A percentile compares a stretch with the other conserved stretches of the same genome.
Conservation (phyloP, 805 yeast species). For the Tetrapisispora pingtungensis region DNA sequence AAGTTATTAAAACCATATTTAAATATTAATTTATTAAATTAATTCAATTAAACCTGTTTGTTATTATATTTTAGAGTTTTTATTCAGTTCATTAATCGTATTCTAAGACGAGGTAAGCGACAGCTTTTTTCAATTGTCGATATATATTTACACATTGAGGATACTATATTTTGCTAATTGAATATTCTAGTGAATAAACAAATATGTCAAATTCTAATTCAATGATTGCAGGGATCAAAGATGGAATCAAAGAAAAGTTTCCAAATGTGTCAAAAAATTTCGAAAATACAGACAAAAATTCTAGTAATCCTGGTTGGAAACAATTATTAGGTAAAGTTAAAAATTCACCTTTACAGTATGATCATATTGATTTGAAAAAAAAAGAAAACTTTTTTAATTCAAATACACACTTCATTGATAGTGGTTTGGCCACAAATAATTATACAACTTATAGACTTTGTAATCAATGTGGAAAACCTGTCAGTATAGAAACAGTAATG, state of each 20-base stretch:
- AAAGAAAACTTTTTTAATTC: conserved; percentile 17
- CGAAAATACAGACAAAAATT: conserved; percentile 1
- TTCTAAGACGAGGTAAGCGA: too few species aligned
- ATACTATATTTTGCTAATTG: too few species aligned
- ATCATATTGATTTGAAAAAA: conserved; percentile 8
- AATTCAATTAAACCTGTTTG: too few species aligned
- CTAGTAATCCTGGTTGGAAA: conserved; percentile 13
- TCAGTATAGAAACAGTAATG: conserved; percentile 17
- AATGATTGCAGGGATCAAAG: conserved; percentile 11
- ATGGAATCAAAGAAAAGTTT: conserved; percentile 8
- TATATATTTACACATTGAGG: too few species aligned
- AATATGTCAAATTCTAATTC: conserved; percentile 1
- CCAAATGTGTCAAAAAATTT: conserved; percentile 3
- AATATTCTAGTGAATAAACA: background rate
- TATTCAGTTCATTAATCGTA: too few species aligned
- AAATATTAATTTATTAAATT: too few species aligned
- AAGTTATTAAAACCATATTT: too few species aligned
- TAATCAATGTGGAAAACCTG: conserved; percentile 26
- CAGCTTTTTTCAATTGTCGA: too few species aligned
- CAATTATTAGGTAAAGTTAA: conserved; percentile 13
- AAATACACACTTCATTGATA: conserved; percentile 14
- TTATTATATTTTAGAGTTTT: too few species aligned
- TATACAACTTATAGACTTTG: conserved; percentile 23
- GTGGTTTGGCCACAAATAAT: conserved; percentile 12
- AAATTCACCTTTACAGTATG: conserved; percentile 10